Evolutionary conservation across 73 alveolate genomes (phyloP).

Genomic region (Paramecium octaurelia): DNA sequence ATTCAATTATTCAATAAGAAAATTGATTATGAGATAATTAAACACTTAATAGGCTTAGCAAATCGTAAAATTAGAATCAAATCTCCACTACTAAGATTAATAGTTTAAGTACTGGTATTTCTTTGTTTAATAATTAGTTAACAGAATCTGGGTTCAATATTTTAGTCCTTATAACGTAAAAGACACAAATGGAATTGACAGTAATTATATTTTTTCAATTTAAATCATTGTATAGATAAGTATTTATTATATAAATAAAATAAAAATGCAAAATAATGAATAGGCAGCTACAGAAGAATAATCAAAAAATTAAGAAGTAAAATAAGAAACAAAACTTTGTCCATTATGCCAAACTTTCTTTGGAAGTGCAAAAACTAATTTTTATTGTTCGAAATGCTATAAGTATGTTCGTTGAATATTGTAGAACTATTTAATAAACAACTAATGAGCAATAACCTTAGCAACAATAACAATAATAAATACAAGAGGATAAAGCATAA

Average conservation of each 20-base stretch:
- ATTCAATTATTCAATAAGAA: no score
- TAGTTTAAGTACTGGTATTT: not conserved
- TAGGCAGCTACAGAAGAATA: slow-evolving; percentile 1
- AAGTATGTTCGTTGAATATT: not conserved
- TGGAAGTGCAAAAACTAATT: not conserved
- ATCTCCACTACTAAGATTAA: not conserved
- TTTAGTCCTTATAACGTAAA: not conserved
- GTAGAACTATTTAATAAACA: not conserved
- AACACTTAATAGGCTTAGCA: no score
- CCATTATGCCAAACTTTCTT: not conserved
- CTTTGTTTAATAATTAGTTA: not conserved
- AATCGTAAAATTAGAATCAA: no score
- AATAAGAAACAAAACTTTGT: not conserved
- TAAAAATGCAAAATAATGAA: not conserved
- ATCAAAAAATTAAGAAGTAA: not conserved
- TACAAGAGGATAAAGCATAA: not conserved
- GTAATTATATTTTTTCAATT: not conserved
- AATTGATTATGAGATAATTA: no score
- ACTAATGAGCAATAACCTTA: not conserved
- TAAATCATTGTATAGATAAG: not conserved
- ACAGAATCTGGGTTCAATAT: not conserved
- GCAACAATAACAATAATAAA: not conserved
- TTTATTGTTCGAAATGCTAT: slow-evolving; percentile 8
- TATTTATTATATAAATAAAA: not conserved
- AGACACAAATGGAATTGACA: not conserved